phyloP scores from a whole-genome alignment of 2,329 filamentous ascomycete species.

The Sarocladium kiliense region DNA sequence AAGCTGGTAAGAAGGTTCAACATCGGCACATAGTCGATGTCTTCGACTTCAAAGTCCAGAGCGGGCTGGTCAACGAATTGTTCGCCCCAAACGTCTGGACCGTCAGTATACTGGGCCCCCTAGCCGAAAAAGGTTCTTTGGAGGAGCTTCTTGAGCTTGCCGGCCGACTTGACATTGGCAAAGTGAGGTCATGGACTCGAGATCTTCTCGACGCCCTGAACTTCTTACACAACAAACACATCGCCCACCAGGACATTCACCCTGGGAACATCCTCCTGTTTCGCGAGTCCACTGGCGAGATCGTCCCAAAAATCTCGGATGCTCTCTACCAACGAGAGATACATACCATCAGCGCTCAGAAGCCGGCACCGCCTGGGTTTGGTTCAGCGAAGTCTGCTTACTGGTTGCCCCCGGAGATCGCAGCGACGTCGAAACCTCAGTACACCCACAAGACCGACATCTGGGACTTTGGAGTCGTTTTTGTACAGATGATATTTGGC shows the following conservation, averaged over 20 bases:
- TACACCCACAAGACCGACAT: constrained; percentile 79
- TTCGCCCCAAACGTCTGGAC: constrained; percentile 51
- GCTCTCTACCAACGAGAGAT: constrained; percentile 65
- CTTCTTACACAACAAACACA: constrained; percentile 78
- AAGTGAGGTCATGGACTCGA: constrained; percentile 83
- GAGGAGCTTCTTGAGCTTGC: constrained; percentile 77
- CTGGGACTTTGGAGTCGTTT: constrained; percentile 90
- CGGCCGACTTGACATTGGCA: constrained; percentile 66
- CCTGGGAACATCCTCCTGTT: constrained; percentile 74
- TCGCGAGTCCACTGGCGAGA: constrained; percentile 61
- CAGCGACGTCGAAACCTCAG: constrained; percentile 54
- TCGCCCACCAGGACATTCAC: constrained; percentile 81
- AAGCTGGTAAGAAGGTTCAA: constrained; percentile 64
- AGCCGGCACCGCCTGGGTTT: constrained; percentile 46
- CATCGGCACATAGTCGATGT: constrained; percentile 76
- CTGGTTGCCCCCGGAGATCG: constrained; percentile 78
- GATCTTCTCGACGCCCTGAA: constrained; percentile 85
- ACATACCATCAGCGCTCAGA: constrained; percentile 52
- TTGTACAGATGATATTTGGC: constrained; percentile 92
- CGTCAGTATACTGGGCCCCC: constrained; percentile 68
- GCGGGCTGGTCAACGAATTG: constrained; percentile 36
- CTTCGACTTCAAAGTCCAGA: constrained; percentile 75
- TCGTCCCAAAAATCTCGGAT: constrained; percentile 71
- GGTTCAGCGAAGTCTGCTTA: constrained; percentile 68
- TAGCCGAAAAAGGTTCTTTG: constrained; percentile 77